Evolutionary conservation across 2,329 filamentous ascomycete genomes (phyloP), one percentile per base, ranked within the genome.

Genomic region (Ceratocystis variospora): DNA sequence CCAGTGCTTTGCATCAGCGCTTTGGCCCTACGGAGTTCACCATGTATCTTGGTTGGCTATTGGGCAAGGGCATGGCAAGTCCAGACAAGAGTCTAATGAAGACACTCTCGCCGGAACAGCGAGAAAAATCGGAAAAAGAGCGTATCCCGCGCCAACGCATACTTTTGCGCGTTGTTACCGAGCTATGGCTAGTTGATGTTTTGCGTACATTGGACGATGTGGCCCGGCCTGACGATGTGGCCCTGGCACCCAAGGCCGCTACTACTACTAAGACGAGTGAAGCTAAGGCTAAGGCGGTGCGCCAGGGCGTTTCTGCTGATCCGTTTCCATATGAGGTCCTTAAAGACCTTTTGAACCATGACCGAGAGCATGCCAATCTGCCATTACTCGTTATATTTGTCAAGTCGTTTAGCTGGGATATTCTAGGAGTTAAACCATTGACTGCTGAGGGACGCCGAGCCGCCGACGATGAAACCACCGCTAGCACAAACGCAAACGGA

Each of bases 311-410:
- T 31, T 86, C 88, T 68, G 83, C 90, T 1, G 94, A 99, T 70
- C 94, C 94, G 0, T 97, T 99, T 71, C 95, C 95, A 2, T 80
- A 99, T 22, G 94, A 99, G 74, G 93, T 97, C n/a, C 79, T 99
- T 50, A 99, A 99, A 77, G 95, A 99, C 73, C 83, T 99, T 70
- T 82, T 99, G 17, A 91, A 92, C 6, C 87, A 97, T 73, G 94
- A 99, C 74, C 85, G 91, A 66, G 93, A 99, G 71, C 94, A 97
- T 73, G 80, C 85, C 66, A 99, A 97, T 73, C 77, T 99, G 55
- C 91, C 94, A 0, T 79, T 99, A 59, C 87, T 96, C 5, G 94
- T 97, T 63, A 83, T 96, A 15, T 99, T 99, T 73, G 92, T 96
- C 70, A 99, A 96, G 77, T 87, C 89, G 19, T 99, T 97, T 72